A percentile compares a stretch with the other conserved stretches of the same genome.
Evolutionary conservation across 768 basidiomycete genomes (phyloP).

Genomic region (Pleurotus salmoneostramineus): DNA sequence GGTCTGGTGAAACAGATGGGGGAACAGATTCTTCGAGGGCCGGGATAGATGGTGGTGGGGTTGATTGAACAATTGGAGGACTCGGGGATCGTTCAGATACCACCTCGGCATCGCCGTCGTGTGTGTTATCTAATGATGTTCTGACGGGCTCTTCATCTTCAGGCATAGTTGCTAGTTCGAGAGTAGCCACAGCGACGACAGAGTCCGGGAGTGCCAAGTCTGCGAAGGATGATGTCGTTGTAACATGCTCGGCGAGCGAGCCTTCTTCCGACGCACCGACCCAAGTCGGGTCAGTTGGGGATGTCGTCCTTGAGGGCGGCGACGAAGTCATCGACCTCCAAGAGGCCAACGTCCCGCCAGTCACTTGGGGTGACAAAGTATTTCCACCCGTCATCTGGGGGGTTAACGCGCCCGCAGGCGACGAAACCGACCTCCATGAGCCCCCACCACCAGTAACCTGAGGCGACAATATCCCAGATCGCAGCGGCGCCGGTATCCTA

Average conservation of each 20-base stretch:
- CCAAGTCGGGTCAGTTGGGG: neutral
- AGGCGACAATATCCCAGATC: slow-evolving; percentile 13
- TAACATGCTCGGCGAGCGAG: neutral
- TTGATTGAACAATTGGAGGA: too few relatives aligned
- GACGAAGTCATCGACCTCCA: slow-evolving; percentile 8
- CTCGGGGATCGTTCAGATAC: neutral
- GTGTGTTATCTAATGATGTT: neutral
- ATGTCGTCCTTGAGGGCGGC: neutral
- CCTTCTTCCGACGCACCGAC: neutral
- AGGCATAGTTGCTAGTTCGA: neutral
- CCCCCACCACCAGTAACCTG: slow-evolving; percentile 3
- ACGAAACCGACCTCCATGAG: slow-evolving; percentile 10
- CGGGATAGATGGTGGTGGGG: too few relatives aligned
- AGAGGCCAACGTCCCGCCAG: slow-evolving; percentile 2
- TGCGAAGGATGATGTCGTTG: neutral
- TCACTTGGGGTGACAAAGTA: slow-evolving; percentile 1
- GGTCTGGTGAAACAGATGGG: too few relatives aligned
- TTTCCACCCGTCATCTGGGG: neutral
- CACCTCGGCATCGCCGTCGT: neutral
- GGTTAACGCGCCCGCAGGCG: neutral
- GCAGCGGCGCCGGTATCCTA: slow-evolving; percentile 46
- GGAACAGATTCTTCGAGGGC: too few relatives aligned
- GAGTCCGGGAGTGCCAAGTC: neutral
- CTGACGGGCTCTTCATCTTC: neutral
- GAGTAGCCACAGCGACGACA: neutral